A percentile compares a stretch with the other conserved stretches of the same genome.
Evolutionary conservation across 345 rosid species (phyloP).

Genomic region (Nephelium lappaceum): DNA sequence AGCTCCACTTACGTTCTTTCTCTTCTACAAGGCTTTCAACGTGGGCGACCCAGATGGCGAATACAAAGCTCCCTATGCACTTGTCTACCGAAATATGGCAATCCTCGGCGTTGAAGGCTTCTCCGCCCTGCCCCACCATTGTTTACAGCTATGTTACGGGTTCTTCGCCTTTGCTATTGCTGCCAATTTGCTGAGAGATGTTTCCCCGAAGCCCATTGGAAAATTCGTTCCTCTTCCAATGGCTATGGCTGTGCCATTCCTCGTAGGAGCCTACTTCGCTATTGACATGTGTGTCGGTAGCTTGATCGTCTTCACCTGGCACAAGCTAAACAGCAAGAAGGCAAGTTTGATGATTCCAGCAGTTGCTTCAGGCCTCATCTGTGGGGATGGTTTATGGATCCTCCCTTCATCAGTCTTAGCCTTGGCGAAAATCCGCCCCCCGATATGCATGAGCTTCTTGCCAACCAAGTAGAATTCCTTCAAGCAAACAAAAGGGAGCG

Average conservation of each 20-base stretch:
- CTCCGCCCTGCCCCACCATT: slow-evolving; percentile 85
- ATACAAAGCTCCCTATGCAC: slow-evolving; percentile 94
- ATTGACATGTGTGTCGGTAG: slow-evolving; percentile 86
- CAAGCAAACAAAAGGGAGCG: background rate
- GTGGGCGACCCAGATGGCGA: slow-evolving; percentile 90
- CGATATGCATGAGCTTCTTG: slow-evolving; percentile 78
- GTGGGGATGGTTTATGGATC: slow-evolving; percentile 95
- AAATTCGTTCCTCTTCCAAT: slow-evolving; percentile 91
- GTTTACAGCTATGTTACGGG: slow-evolving; percentile 82
- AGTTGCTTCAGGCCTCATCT: slow-evolving; percentile 88
- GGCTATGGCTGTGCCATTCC: slow-evolving; percentile 98
- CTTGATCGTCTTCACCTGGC: slow-evolving; percentile 58
- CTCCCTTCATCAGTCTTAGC: slow-evolving; percentile 83
- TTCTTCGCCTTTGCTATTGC: slow-evolving; percentile 80
- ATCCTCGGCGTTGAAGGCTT: slow-evolving; percentile 91
- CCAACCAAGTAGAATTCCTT: slow-evolving; percentile 25
- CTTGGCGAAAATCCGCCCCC: slow-evolving; percentile 67
- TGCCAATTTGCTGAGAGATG: slow-evolving; percentile 66
- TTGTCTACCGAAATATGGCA: slow-evolving; percentile 91
- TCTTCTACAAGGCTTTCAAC: slow-evolving; percentile 89
- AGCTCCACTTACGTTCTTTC: slow-evolving; percentile 82
- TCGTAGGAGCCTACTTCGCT: slow-evolving; percentile 86
- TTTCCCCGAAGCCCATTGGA: slow-evolving; percentile 46
- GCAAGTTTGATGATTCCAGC: slow-evolving; percentile 80
- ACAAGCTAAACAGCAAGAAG: slow-evolving; percentile 47